phyloP scores from a whole-genome alignment of 768 basidiomycete species.

The Podaxis pistillaris region DNA sequence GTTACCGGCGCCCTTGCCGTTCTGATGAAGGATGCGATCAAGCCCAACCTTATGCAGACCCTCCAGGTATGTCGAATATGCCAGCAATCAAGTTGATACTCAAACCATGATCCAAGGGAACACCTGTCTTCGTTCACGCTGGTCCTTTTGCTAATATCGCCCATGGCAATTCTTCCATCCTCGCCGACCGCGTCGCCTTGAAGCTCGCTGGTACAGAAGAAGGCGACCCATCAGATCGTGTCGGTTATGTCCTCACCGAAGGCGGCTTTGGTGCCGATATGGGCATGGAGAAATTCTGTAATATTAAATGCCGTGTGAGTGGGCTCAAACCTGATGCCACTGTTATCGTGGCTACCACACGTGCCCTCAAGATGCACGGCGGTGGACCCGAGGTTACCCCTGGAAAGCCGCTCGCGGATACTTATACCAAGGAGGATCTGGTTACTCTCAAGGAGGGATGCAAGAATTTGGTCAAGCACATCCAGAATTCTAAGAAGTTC shows the following conservation, averaged over 20 bases:
- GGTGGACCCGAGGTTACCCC: conserved; percentile 96
- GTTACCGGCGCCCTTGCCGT: conserved; percentile 94
- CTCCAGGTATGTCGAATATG: conserved; percentile 55
- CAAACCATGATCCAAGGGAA: conserved; percentile 54
- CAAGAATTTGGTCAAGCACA: conserved; percentile 90
- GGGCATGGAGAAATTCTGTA: conserved; percentile 99
- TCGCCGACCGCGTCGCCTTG: conserved; percentile 95
- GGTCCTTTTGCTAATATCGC: conserved; percentile 99
- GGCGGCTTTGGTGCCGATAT: conserved; percentile 99
- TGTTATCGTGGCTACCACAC: conserved; percentile 95
- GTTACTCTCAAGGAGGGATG: conserved; percentile 88
- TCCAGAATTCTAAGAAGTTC: conserved; percentile 93
- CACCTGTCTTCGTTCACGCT: conserved; percentile 98
- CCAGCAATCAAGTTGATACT: conserved; percentile 1
- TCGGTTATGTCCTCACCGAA: conserved; percentile 96
- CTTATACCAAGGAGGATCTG: conserved; percentile 92
- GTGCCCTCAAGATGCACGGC: conserved; percentile 99
- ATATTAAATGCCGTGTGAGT: conserved; percentile 96
- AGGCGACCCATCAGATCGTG: conserved; percentile 76
- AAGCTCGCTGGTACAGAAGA: conserved; percentile 96
- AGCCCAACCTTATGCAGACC: conserved; percentile 99
- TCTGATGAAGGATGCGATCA: conserved; percentile 98
- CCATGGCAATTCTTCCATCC: conserved; percentile 96
- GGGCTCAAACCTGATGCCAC: conserved; percentile 93
- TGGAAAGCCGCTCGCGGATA: conserved; percentile 89